Base-by-base conservation (phyloP, 345 rosid genomes). In the Eucalyptus grandis region DNA sequence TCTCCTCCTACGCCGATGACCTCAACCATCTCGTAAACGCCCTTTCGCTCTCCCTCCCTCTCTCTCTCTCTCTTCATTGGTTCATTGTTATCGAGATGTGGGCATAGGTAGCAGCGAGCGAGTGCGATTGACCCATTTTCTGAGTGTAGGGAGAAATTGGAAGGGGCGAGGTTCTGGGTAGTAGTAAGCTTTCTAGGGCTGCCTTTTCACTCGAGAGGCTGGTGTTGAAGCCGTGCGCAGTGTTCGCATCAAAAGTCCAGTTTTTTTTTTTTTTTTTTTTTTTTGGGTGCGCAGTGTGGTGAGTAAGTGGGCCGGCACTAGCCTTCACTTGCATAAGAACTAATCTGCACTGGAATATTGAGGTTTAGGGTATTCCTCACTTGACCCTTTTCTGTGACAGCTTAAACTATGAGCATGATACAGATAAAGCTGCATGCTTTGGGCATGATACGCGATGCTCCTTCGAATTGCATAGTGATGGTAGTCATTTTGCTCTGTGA, bases 11-110 rank as follows among this genome's bases (percentile, higher is more conserved):
- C 91, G 95, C 96, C 62, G 96, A 94, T 34, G 93, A 93, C 90
- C 97, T 97, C 90, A 97, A 97, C 51, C 87, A 91, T 88, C 96
- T 96, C 7, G 99, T 96, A 92, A 69, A 53, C 58, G 11, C 58
- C 26, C 43, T 51, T 19, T 86, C 27, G 46, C 40, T 87, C 44
- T 26, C 58, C 60, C 27, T 49, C 24, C 58, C 26, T 60, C 31
- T 80, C 44, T 21, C 72, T 89, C 62, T 22, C 15, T 49, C 50
- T 51, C 10, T 72, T 47, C 44, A 8, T 77, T 5, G 43, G 31
- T 31, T 85, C 56, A n/a, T 19, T 77, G 83, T 11, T 40, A 37
- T 77, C 27, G 83, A 37, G 26, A 17, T 9, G 81, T 17, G 81
- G 44, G 44, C 81, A 69, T 34, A 69, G 44, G 40, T 21, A 21